Evolutionary conservation across 345 rosid species (phyloP).

Genomic region (Isatis tinctoria): DNA sequence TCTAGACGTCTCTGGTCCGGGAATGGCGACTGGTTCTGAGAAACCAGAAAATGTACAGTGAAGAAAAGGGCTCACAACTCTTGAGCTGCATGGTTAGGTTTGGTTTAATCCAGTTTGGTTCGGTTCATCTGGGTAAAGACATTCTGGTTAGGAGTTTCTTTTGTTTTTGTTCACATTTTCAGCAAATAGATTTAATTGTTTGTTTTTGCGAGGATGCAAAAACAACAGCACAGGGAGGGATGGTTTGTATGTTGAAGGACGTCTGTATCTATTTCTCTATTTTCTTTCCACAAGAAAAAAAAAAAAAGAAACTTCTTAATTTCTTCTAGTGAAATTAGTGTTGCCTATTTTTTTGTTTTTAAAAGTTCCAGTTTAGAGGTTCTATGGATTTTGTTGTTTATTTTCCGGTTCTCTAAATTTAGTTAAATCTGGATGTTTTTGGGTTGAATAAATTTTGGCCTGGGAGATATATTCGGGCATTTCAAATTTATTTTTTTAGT

Average conservation of each 20-base stretch:
- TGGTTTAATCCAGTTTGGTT: neutral
- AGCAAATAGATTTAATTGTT: constrained; percentile 27
- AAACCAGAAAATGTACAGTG: constrained; percentile 25
- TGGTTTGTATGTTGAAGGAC: constrained; percentile 11
- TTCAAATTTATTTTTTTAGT: too few relatives aligned
- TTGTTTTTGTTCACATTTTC: neutral
- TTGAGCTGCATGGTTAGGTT: constrained; percentile 23
- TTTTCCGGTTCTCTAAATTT: neutral
- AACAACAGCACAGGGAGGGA: constrained; percentile 4
- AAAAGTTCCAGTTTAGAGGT: neutral
- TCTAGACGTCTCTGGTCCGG: constrained; percentile 32
- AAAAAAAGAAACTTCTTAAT: neutral
- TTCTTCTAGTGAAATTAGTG: neutral
- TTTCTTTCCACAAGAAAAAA: neutral
- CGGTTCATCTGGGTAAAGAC: neutral
- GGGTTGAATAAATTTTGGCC: too few relatives aligned
- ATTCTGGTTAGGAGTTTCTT: constrained; percentile 9
- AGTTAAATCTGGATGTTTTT: neutral
- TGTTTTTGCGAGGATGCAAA: constrained; percentile 29
- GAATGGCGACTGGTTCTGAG: constrained; percentile 29
- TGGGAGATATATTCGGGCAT: neutral
- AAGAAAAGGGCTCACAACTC: constrained; percentile 28
- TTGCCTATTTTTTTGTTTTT: neutral
- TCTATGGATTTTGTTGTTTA: neutral
- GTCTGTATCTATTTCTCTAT: constrained; percentile 20